Base-by-base conservation (phyloP, 495 filamentous ascomycete genomes). In the Penicillium canescens region DNA sequence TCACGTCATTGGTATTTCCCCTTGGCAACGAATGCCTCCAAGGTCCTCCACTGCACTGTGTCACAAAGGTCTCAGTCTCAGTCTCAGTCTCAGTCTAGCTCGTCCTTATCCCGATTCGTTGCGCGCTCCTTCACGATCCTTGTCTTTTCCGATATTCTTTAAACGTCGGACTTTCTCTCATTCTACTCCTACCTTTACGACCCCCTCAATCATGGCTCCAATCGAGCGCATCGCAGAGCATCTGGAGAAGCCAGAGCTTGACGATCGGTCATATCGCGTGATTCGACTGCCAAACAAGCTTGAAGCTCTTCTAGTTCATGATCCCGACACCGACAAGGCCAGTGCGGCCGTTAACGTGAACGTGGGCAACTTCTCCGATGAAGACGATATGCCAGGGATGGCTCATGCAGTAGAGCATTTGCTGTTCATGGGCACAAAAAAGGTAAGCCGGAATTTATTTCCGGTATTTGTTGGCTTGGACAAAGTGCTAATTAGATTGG, bases 351-450 rank as follows among this genome's bases (percentile, higher is more conserved):
- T 97, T 65, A 95, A 97, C 70, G 91, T 98, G 65, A 92, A 96
- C 72, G 94, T 95, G 8, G 94, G 94, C 26, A 96, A 88, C 70
- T 98, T 96, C 71, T 94, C 90, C 63, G 94, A 99, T 63, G 80
- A 84, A 57, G 84, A 89, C 65, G 87, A 91, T 59, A 88, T 98
- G 83, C 91, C 91, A n/a, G 95, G 92, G 28, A 89, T 91, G 80
- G 90, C 89, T 10, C 92, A 96, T 73, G 90, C 89, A 1, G 88
- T 96, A 37, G 92, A 96, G 60, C 85, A 97, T 82, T 76, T 97
- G 62, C 75, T 98, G 8, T 99, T 99, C 76, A 98, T 99, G 95
- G 94, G 94, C 37, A 99, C 94, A 9, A 84, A 96, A 71, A 98
- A 98, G 80, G 87, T 89, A 70, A 52, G 71, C 20, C 8, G 4